phyloP scores from a whole-genome alignment of 2,329 filamentous ascomycete genomes.

The Diaporthe aspalathi region DNA sequence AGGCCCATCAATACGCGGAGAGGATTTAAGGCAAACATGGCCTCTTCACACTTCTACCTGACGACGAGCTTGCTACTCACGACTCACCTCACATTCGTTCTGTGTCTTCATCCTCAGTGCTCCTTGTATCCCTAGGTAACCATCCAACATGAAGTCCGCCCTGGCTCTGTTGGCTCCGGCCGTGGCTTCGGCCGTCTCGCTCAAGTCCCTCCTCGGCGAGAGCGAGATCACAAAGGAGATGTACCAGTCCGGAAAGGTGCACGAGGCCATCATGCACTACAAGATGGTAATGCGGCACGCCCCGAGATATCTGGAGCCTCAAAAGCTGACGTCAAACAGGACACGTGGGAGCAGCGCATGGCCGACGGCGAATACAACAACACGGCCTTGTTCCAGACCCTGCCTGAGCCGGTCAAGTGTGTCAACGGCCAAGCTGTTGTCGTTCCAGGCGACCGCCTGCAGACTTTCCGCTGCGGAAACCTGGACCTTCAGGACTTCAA shows the following conservation, averaged over 20 bases:
- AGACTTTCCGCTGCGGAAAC: conserved; percentile 61
- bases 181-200: conserved; percentile 22
- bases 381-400: conserved; percentile 5
- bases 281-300: conserved; percentile 6
- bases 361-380: conserved; percentile 20
- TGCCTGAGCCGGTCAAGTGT: conserved; percentile 21
- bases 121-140: conserved; percentile 7
- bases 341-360: conserved; percentile 16
- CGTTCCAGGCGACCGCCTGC: conserved; percentile 56
- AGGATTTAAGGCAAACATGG: conserved; percentile 22
- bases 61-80: not conserved
- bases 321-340: not conserved
- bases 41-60: not conserved
- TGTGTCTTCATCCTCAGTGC: not conserved
- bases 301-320: not conserved
- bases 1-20: not conserved
- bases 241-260: conserved; percentile 19
- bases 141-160: conserved; percentile 12
- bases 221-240: conserved; percentile 18
- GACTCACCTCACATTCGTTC: conserved; percentile 15
- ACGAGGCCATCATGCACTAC: conserved; percentile 17
- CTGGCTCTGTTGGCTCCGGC: conserved; percentile 19
- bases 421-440: conserved; percentile 28
- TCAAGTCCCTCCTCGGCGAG: conserved; percentile 16
- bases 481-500: conserved; percentile 68